Base-by-base conservation (phyloP, 1,139 yeast genomes). In the Candida sp. region DNA sequence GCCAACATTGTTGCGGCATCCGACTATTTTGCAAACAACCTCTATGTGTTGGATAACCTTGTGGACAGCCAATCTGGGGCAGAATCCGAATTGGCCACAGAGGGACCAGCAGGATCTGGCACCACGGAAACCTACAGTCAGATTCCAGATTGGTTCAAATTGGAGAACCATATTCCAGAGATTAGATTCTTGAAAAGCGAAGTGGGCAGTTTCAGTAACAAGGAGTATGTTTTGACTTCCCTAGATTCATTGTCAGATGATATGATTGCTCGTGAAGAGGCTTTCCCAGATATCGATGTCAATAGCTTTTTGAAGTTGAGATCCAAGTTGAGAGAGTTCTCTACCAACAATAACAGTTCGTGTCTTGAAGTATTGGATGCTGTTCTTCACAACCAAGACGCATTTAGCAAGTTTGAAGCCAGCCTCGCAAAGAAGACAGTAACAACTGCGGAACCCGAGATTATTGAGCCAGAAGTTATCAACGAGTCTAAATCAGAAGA, bases 351-450 rank as follows among this genome's bases (percentile, higher is more conserved):
- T 26, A 49, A 49, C 17, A 32, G 25, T 9, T 46, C 48, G 27
- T 54, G 57, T 44, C 50, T 54, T 4, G 41, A 49, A 26, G 48
- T 56, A 17, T 50, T 59, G 31, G 56, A 60, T 43, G 41, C 59
- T 5, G 50, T 58, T 5, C 11, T 56, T 12, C 42, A 49, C 8
- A 49, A 49, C 40, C n/a, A n/a, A n/a, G n/a, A n/a, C n/a, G n/a
- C n/a, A n/a, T n/a, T n/a, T n/a, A n/a, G n/a, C n/a, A n/a, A n/a
- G n/a, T n/a, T n/a, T n/a, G n/a, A n/a, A n/a, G n/a, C n/a, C n/a
- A n/a, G n/a, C n/a, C n/a, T n/a, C 5, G 7, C 5, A 12, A 31
- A 17, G 31, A 38, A 8, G 11, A 9, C n/a, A n/a, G n/a, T n/a
- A n/a, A n/a, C n/a, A n/a, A n/a, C 5, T 5, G 9, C 9, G 32